phyloP scores from a whole-genome alignment of 2,329 filamentous ascomycete species.

The Penicillium sclerotigenum region DNA sequence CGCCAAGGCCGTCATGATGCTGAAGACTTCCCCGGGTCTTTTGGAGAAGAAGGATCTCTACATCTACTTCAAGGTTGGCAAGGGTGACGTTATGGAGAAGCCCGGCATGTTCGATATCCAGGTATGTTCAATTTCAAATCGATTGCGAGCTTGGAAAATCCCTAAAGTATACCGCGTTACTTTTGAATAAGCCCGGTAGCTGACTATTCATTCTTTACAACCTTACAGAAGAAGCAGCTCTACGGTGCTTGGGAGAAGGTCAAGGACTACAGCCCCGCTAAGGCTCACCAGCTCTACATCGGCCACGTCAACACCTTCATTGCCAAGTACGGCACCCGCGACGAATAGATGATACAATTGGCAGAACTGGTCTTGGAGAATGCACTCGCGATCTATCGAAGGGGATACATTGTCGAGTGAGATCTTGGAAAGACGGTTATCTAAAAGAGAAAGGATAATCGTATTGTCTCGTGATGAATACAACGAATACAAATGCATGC shows the following conservation, averaged over 20 bases:
- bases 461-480: not conserved
- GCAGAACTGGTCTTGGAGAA: not conserved
- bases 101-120: conserved; percentile 41
- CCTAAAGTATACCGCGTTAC: not conserved
- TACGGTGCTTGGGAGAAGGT: conserved; percentile 71
- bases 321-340: conserved; percentile 56
- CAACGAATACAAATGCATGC: conserved; percentile 10
- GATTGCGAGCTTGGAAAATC: not conserved
- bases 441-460: not conserved
- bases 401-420: not conserved
- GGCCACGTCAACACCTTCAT: conserved; percentile 69
- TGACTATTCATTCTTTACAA: conserved; percentile 11
- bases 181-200: conserved; percentile 5
- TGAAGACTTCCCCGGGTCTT: conserved; percentile 23
- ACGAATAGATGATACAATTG: conserved; percentile 13
- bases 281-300: conserved; percentile 76
- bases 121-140: conserved; percentile 27
- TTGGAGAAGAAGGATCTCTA: conserved; percentile 35
- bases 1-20: conserved; percentile 30
- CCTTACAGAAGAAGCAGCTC: conserved; percentile 70
- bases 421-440: not conserved
- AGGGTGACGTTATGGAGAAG: conserved; percentile 28
- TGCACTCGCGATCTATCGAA: not conserved
- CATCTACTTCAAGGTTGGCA: conserved; percentile 40
- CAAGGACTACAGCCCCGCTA: conserved; percentile 60